phyloP scores from a whole-genome alignment of 2,329 filamentous ascomycete species.

The Diaporthe vaccinii region DNA sequence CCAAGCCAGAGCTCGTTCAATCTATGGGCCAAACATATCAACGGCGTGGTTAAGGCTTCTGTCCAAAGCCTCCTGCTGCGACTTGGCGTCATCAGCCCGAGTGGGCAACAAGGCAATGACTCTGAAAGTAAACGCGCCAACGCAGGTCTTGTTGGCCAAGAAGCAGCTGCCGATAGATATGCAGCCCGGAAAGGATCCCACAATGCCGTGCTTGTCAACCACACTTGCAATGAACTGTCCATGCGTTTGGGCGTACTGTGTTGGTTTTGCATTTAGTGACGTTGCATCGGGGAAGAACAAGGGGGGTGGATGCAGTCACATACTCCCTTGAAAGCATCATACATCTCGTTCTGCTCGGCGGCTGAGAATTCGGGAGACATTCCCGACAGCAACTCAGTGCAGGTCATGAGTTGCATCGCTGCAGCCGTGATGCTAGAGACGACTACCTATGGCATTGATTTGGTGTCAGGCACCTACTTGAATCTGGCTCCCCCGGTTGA shows the following conservation, averaged over 20 bases:
- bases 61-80: not conserved
- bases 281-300: not conserved
- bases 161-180: too few species aligned
- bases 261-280: not conserved
- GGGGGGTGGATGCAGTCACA: not conserved
- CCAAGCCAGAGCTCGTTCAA: not conserved
- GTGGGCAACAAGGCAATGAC: not conserved
- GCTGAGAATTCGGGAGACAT: not conserved
- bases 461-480: not conserved
- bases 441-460: not conserved
- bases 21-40: too few species aligned
- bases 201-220: not conserved
- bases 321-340: not conserved
- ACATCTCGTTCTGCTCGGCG: not conserved
- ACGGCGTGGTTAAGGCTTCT: not conserved
- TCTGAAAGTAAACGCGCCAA: not conserved
- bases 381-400: not conserved
- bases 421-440: not conserved
- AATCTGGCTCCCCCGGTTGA: not conserved
- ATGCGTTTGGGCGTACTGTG: not conserved
- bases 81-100: not conserved
- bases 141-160: not conserved
- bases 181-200: not conserved
- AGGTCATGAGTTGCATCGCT: not conserved
- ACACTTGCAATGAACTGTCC: not conserved